Evolutionary conservation across 257 asterid species (phyloP).

Genomic region (Primulina eburnea): DNA sequence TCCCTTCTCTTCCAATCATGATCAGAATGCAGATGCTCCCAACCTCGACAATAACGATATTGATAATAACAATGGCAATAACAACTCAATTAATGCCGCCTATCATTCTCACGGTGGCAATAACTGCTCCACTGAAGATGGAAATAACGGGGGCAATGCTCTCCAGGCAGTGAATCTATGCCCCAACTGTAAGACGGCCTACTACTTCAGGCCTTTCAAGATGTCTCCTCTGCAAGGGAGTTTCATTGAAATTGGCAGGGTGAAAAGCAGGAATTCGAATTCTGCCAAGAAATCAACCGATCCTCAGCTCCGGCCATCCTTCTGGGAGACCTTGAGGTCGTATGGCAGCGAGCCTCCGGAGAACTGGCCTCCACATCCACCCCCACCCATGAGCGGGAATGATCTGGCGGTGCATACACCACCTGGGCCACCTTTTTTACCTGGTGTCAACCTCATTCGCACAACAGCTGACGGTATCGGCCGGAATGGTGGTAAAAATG

Average conservation of each 20-base stretch:
- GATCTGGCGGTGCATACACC: slow-evolving; percentile 74
- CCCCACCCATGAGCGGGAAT: slow-evolving; percentile 50
- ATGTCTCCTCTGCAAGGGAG: slow-evolving; percentile 84
- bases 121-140: slow-evolving; percentile 24
- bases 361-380: slow-evolving; percentile 54
- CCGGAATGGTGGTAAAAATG: slow-evolving; percentile 31
- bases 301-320: slow-evolving; percentile 53
- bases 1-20: slow-evolving; percentile 31
- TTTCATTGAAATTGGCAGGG: slow-evolving; percentile 80
- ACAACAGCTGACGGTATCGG: slow-evolving; percentile 42
- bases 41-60: not conserved
- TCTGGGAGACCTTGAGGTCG: slow-evolving; percentile 79
- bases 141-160: slow-evolving; percentile 37
- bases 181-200: slow-evolving; percentile 90
- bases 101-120: not conserved
- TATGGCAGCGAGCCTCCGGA: slow-evolving; percentile 73
- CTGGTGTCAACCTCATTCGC: slow-evolving; percentile 68
- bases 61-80: not conserved
- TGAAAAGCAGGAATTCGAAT: slow-evolving; percentile 44
- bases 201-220: slow-evolving; percentile 68
- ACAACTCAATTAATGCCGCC: not conserved
- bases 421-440: slow-evolving; percentile 86
- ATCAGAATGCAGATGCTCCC: not conserved
- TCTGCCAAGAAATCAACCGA: slow-evolving; percentile 44
- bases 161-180: slow-evolving; percentile 81